A percentile compares a stretch with the other conserved stretches of the same genome.
phyloP scores from a whole-genome alignment of 805 yeast genomes.

The Spathaspora gorwiae region DNA sequence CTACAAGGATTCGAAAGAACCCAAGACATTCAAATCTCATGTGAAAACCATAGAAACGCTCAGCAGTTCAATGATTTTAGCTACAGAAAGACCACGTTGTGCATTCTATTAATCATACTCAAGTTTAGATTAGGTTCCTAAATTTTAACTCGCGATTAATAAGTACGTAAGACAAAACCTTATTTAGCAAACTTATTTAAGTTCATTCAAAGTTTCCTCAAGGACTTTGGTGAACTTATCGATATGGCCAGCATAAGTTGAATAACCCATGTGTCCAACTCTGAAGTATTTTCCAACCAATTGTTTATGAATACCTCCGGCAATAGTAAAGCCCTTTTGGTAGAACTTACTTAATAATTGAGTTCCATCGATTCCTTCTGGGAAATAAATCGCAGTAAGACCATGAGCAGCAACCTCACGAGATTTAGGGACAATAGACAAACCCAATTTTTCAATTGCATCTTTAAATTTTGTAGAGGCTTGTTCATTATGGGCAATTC shows the following conservation, averaged over 20 bases:
- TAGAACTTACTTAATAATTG: conserved; percentile 54
- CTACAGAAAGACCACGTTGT: too few relatives aligned
- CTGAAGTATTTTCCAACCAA: conserved; percentile 81
- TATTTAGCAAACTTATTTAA: conserved; percentile 6
- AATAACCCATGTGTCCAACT: conserved; percentile 94
- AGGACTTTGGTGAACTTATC: conserved; percentile 31
- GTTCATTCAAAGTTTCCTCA: conserved; percentile 24
- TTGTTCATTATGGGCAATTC: conserved; percentile 59
- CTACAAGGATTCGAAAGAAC: too few relatives aligned
- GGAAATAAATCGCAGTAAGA: conserved; percentile 78
- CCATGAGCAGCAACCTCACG: conserved; percentile 76
- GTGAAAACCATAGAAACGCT: too few relatives aligned
- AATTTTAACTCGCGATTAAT: too few relatives aligned
- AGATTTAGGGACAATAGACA: conserved; percentile 62
- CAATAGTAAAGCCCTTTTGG: conserved; percentile 69
- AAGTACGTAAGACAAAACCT: too few relatives aligned
- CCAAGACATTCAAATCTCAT: too few relatives aligned
- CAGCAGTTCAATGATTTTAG: too few relatives aligned
- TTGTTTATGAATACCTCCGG: conserved; percentile 86
- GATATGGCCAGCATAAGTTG: conserved; percentile 44
- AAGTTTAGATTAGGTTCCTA: too few relatives aligned
- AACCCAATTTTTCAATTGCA: conserved; percentile 52
- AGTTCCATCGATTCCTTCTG: conserved; percentile 67
- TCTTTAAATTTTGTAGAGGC: conserved; percentile 65
- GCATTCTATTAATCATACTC: too few relatives aligned